A percentile compares a stretch with the other conserved stretches of the same genome.
phyloP scores from a whole-genome alignment of 164 flowering plant species.

The Santalum album region DNA sequence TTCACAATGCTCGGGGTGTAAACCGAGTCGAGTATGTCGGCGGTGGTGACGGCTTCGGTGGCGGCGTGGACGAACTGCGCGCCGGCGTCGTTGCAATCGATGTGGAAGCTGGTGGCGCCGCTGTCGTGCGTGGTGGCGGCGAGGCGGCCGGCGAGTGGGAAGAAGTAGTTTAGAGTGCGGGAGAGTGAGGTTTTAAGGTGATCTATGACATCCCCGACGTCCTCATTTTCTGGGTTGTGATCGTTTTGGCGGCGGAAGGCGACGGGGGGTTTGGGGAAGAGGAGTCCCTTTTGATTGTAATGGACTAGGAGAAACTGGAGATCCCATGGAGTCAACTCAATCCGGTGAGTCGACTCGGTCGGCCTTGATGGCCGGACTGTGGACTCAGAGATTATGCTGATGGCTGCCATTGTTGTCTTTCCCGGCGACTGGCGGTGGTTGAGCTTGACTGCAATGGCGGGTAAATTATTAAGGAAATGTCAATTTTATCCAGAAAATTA shows the following conservation, averaged over 20 bases:
- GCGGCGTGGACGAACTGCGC: slow-evolving; percentile 11
- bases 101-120: slow-evolving; percentile 7
- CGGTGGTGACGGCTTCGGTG: neutral
- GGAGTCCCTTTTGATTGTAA: neutral
- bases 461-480: too few relatives aligned
- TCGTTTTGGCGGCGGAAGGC: neutral
- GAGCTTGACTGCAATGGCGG: too few relatives aligned
- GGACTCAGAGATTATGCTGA: slow-evolving; percentile 4
- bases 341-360: neutral
- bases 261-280: neutral
- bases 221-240: neutral
- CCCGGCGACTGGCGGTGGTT: too few relatives aligned
- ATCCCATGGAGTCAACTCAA: slow-evolving; percentile 8
- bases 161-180: slow-evolving; percentile 16
- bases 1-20: slow-evolving; percentile 8
- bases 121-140: slow-evolving; percentile 6
- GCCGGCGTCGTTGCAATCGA: slow-evolving; percentile 17
- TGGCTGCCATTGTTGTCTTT: neutral
- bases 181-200: slow-evolving; percentile 22
- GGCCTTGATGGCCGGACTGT: neutral
- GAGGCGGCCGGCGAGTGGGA: slow-evolving; percentile 28
- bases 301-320: neutral
- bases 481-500: too few relatives aligned
- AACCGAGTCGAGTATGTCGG: neutral
- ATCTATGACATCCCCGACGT: too few relatives aligned